These are phyloP conservation scores for Dispira parvispora DNA, from an alignment of 192 early-diverging fungal genomes.

Conservation along the genomic window DNA sequence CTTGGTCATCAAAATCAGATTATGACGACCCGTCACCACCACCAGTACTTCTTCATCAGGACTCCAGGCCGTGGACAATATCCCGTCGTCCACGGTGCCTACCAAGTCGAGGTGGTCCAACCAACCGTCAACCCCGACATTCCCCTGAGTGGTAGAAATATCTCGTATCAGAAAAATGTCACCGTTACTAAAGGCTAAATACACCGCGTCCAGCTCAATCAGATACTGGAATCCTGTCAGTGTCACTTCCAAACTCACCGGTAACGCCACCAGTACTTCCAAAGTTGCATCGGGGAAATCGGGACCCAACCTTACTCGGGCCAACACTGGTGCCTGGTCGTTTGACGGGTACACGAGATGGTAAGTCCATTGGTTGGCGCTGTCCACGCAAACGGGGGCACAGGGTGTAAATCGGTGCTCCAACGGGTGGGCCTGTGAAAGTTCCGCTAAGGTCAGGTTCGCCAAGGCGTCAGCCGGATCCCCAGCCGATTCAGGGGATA, in stretches of 20 bases:
- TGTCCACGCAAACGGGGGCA: neutral
- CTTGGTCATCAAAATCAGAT: conserved; percentile 62
- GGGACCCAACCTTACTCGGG: neutral
- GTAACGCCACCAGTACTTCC: conserved; percentile 3
- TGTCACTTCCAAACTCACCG: conserved; percentile 16
- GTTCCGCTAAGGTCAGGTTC: too few relatives aligned
- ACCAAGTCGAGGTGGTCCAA: conserved; percentile 37
- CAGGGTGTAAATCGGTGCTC: neutral
- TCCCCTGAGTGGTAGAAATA: conserved; percentile 13
- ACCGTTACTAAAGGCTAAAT: conserved; percentile 30
- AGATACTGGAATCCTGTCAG: conserved; percentile 34
- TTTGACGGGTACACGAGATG: neutral
- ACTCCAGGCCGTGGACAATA: conserved; percentile 60
- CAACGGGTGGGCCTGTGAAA: too few relatives aligned
- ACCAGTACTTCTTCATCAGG: conserved; percentile 78
- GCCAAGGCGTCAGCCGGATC: too few relatives aligned
- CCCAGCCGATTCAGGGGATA: too few relatives aligned
- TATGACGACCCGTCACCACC: conserved; percentile 49
- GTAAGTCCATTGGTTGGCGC: neutral
- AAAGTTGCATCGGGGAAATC: neutral
- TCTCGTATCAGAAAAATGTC: conserved; percentile 30
- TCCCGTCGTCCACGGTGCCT: conserved; percentile 58
- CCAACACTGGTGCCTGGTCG: neutral
- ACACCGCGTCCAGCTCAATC: conserved; percentile 34
- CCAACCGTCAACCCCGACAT: conserved; percentile 21